Conservation (phyloP, 2,329 filamentous ascomycete genomes). For the Aciculosporium take region DNA sequence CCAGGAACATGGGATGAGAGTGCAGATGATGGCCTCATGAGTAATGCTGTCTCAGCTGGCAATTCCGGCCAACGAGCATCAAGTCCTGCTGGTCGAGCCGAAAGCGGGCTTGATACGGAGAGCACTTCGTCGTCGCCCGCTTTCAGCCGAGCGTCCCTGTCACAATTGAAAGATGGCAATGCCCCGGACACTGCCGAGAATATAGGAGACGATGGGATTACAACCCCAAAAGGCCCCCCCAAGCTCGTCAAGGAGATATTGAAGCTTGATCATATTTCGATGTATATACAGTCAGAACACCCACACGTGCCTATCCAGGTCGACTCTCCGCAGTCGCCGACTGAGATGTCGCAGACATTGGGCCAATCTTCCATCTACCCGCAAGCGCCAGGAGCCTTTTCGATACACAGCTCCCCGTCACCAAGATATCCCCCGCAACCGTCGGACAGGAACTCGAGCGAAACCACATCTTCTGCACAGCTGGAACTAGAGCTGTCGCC, state of each 20-base stretch:
- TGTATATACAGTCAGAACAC: conserved; percentile 39
- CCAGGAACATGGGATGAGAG: conserved; percentile 37
- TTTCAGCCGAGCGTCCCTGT: conserved; percentile 13
- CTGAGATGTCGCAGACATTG: conserved; percentile 18
- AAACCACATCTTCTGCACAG: background rate
- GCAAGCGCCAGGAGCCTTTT: conserved; percentile 48
- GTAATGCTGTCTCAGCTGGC: background rate
- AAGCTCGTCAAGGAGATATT: conserved; percentile 43
- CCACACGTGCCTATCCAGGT: conserved; percentile 26
- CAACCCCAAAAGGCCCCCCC: conserved; percentile 38
- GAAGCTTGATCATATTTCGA: conserved; percentile 33
- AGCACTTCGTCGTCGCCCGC: conserved; percentile 17
- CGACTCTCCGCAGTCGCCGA: conserved; percentile 14
- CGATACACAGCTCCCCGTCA: conserved; percentile 18
- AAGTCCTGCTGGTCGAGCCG: background rate
- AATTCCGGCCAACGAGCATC: background rate
- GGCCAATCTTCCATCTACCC: conserved; percentile 26
- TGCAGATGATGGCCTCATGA: background rate
- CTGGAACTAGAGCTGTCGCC: conserved; percentile 40
- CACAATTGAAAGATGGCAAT: background rate
- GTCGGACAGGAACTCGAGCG: background rate
- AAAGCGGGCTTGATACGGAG: conserved; percentile 8
- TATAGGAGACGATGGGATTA: conserved; percentile 11
- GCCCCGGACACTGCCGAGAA: background rate
- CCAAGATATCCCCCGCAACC: background rate